Evolutionary conservation across 163 green algal genomes (phyloP), one percentile per base, ranked within the genome.

Genomic region (Smithsoniella earleae): DNA sequence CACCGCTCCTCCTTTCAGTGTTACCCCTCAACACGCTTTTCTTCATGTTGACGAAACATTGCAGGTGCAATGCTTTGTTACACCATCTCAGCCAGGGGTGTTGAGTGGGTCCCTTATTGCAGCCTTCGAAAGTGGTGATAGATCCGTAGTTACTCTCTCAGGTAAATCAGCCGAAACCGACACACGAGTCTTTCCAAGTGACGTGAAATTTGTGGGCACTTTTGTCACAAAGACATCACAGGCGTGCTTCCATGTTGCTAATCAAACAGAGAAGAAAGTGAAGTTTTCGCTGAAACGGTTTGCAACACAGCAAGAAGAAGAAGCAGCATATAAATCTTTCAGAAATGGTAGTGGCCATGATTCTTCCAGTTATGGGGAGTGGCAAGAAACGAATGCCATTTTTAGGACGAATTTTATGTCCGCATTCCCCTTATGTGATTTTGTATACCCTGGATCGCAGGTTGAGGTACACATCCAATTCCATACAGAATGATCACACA

Each of bases 141-240:
- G 22, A 27, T 18, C 18, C 20, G 20, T 40, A 34, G 46, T 73
- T 28, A 25, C 16, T 25, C 73, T 94, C 43, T 16, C 30, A 3
- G 87, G 86, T 27, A 22, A 38, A 2, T 84, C 81, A 5, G 18
- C 44, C 3, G 80, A 89, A 77, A 45, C 89, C 45, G 78, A 88
- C 54, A 82, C 90, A 13, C 73, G 74, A 2, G 73, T 90, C 52
- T 80, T 66, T 10, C 66, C 76, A 6, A 74, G 66, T 0, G 38
- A 73, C 6, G 76, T 91, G 18, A 63, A 73, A 4, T 74, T 91
- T 62, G 73, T 88, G 77, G 83, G 85, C 22, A 92, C 86, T 3
- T 90, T 87, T 45, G 85, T 94, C 22, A 83, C 82, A 2, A 87
- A 87, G 66, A 78, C 76, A 66, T 85, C 77, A 28, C 84, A 89